Base-by-base conservation (phyloP, 2,329 filamentous ascomycete genomes). In the Nothophaeocryptopus gaeumannii region DNA sequence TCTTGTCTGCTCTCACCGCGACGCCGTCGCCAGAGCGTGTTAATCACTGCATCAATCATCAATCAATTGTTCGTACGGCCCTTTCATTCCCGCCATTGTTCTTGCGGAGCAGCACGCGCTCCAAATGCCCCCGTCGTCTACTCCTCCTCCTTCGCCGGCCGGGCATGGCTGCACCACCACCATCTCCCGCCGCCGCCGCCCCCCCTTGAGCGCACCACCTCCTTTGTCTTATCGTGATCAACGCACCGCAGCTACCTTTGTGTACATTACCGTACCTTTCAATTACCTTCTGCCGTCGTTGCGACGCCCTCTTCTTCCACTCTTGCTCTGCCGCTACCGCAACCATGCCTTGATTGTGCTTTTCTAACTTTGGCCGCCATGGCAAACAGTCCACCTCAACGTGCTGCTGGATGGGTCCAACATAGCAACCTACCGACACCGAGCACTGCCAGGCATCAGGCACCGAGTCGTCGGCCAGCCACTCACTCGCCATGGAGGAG, bases 301-400 rank as follows among this genome's bases (percentile, higher is more conserved):
- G 55, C 59, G 45, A 56, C 42, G 58, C 59, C 52, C 66, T 55
- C 59, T 61, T 55, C 53, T 65, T 64, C 59, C 51, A 58, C 62
- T 53, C 59, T 50, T 60, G 15, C 43, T 14, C n/a, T 26, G 20
- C 20, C 20, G 20, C 20, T 53, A 62, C 55, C 15, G 16, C 45
- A 43, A 31, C 39, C 39, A 41, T 50, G 39, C 45, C 47, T 51
- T 48, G 47, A 45, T 57, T 53, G 54, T 51, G 39, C 50, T 53
- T 52, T 44, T 58, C 59, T 62, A 57, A 62, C 59, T 56, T 45
- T 52, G 41, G 55, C 57, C 54, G 53, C 50, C 53, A 56, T 60
- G 60, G 56, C 58, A 59, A 55, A 62, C 56, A 63, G 60, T 58
- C 60, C 47, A 33, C 50, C 46, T 37, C 20, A 26, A 26, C 20